Evolutionary conservation across 2,329 filamentous ascomycete genomes (phyloP), one percentile per base, ranked within the genome.

Genomic region (Ascocoryne sarcoides): DNA sequence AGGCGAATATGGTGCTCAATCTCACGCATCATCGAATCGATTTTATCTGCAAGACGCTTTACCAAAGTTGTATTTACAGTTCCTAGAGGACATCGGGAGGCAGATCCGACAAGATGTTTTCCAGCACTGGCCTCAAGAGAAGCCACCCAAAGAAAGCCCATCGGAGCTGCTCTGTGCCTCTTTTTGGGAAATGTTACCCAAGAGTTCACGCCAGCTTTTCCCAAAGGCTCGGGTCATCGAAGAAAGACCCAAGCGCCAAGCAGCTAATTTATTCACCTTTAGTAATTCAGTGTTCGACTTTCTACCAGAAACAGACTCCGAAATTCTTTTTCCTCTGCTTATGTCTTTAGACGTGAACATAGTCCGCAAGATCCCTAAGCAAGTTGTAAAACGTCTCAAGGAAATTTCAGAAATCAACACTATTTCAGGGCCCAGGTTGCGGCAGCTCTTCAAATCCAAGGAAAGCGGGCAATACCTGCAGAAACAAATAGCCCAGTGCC

Each of bases 221-320:
- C 54, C 53, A 5, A 46, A 46, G 19, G 42, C 48, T 21, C 35
- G 31, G 5, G 20, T 23, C 8, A 8, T 32, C n/a, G 5, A n/a
- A 15, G 23, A 15, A n/a, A 10, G 3, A 29, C 16, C 14, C 31
- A 20, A 36, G 34, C 40, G 37, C 15, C 19, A 30, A 34, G 15
- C 21, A 31, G 10, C 35, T 2, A 21, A 46, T 21, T 2, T 39
- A 16, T 43, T 50, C 19, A 32, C 34, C 9, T 43, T 53, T 14
- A 40, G 36, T 8, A n/a, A 49, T 33, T 48, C 53, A 15, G 31
- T 50, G 2, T 56, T 57, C 40, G 52, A 56, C 34, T 51, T 51
- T 30, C 37, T 55, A 7, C 33, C 42, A 2, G 28, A 44, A 9
- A 10, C 16, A 0, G 17, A 40, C 9, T 50, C 51, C 4, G 36